Evolutionary conservation across 1,139 yeast genomes (phyloP).

Genomic region (Geotrichum bryndzae): DNA sequence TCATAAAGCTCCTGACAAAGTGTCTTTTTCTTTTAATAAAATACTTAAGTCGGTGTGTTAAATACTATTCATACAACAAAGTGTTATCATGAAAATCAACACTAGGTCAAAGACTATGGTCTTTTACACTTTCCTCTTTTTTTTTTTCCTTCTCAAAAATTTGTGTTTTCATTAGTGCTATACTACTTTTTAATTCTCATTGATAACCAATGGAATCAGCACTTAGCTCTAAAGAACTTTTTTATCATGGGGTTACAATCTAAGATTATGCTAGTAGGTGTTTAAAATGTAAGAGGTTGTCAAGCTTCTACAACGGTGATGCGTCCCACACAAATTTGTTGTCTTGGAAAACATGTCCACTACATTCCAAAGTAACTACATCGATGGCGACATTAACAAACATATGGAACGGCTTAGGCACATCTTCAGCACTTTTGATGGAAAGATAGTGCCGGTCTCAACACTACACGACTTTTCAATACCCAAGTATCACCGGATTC

Average conservation of each 20-base stretch:
- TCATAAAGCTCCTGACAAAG: no score
- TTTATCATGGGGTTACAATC: background rate
- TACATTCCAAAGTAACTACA: conserved; percentile 32
- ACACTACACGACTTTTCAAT: background rate
- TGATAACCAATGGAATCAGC: background rate
- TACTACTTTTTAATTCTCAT: background rate
- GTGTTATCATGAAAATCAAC: no score
- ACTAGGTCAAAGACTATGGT: no score
- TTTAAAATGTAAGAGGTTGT: background rate
- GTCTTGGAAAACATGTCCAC: conserved; percentile 15
- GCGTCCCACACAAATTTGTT: conserved; percentile 4
- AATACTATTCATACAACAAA: no score
- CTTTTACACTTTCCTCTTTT: no score
- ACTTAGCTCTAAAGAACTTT: background rate
- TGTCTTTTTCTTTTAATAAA: no score
- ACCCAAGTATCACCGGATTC: conserved; percentile 26
- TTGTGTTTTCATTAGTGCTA: background rate
- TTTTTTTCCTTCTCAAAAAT: no score
- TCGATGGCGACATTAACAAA: conserved; percentile 31
- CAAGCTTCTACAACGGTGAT: background rate
- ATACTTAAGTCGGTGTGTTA: no score
- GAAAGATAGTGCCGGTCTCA: conserved; percentile 24
- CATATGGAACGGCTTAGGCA: conserved; percentile 32
- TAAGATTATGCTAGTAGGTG: background rate
- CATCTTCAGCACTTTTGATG: conserved; percentile 33